A percentile compares a stretch with the other conserved stretches of the same genome.
Evolutionary conservation across 768 basidiomycete species (phyloP).

Genomic region (Tulasnella sp.): DNA sequence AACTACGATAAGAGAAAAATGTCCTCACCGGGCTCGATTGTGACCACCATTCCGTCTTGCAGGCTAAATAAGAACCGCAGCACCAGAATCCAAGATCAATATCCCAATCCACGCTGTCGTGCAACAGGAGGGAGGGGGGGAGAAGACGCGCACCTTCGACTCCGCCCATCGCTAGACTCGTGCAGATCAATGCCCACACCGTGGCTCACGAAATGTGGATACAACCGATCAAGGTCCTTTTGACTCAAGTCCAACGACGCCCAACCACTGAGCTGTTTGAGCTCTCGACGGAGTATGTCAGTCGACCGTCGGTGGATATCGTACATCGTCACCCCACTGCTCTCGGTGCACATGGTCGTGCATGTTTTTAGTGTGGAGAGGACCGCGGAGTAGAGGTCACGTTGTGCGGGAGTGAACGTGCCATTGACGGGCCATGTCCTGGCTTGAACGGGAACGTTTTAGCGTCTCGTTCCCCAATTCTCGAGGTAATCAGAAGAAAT

Average conservation of each 20-base stretch:
- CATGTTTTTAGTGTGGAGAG: constrained; percentile 30
- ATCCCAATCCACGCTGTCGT: not conserved
- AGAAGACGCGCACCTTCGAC: not conserved
- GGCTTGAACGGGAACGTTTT: constrained; percentile 36
- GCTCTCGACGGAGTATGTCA: constrained; percentile 52
- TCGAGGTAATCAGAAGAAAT: not conserved
- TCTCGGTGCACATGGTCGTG: constrained; percentile 29
- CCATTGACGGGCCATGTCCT: constrained; percentile 85
- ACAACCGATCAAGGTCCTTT: constrained; percentile 64
- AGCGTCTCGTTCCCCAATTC: constrained; percentile 2
- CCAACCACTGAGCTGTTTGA: constrained; percentile 52
- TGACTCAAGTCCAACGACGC: constrained; percentile 39
- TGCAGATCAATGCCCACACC: constrained; percentile 92
- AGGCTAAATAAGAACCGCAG: constrained; percentile 32
- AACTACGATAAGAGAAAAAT: not conserved
- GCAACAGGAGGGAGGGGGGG: not conserved
- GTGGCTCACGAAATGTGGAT: constrained; percentile 89
- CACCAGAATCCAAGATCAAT: too few species aligned
- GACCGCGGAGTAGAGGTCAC: constrained; percentile 62
- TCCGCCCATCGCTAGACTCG: constrained; percentile 40
- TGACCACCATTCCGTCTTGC: constrained; percentile 79
- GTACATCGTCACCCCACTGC: constrained; percentile 47
- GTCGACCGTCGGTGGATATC: constrained; percentile 70
- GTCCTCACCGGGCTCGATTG: constrained; percentile 68
- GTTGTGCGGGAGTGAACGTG: constrained; percentile 63